Base-by-base conservation (phyloP, 768 basidiomycete species). In the Daedaleopsis nitida region DNA sequence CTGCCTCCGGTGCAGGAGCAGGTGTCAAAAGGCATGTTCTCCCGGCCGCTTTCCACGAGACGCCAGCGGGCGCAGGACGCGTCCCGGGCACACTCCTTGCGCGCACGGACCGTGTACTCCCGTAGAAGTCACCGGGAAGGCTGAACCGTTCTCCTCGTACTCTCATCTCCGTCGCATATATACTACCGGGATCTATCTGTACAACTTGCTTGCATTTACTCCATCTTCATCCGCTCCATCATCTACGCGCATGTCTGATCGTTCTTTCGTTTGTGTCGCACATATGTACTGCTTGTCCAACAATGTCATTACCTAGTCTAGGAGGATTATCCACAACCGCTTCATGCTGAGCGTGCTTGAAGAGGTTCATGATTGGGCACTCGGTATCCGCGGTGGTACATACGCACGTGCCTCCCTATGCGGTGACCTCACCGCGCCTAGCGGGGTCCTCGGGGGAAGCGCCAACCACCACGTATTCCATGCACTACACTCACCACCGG, bases 1-100 rank as follows among this genome's bases (percentile, higher is more conserved):
- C 59, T 85, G 53, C 82, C 82, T 9, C 74, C 74, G 8, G 68
- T 80, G 14, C 75, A 76, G 53, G 81, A 86, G 65, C 84, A 86
- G 69, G 69, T 70, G 52, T 68, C 62, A 61, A 74, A 69, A 37
- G 81, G 80, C 21, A 66, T 81, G 68, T 83, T 76, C 64, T 82
- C 83, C 38, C 70, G 69, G 38, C 67, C 68, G 55, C 61, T 70
- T 11, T 57, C 60, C n/a, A 59, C 64, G 48, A 34, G 55, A 24
- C 58, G 58, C 37, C 58, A 56, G 53, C 39, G 53, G 38, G 49
- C 62, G 14, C 23, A 42, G 1, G 56, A 57, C 16, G 39, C 37
- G 45, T 19, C 53, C 32, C 57, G 61, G 52, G 47, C 50, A 39
- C 51, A 52, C n/a, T 13, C n/a, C 35, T 32, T 57, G 49, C 62